phyloP scores from a whole-genome alignment of 371 early-diverging fungal genomes.

The Syncephalastrum sp. region DNA sequence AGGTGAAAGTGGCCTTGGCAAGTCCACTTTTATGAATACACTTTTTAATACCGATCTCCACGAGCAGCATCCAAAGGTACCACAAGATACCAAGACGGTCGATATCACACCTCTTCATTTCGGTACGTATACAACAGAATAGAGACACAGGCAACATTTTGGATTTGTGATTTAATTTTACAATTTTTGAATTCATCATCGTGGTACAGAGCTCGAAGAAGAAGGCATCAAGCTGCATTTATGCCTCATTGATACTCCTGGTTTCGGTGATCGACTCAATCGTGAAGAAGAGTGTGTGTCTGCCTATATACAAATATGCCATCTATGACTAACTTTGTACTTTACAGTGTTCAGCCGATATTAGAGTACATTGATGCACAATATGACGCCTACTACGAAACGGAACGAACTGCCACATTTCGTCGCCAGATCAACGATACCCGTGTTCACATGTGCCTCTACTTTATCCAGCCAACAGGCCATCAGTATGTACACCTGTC shows the following conservation, averaged over 20 bases:
- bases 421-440: constrained; percentile 69
- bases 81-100: constrained; percentile 63
- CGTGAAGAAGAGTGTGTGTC: constrained; percentile 71
- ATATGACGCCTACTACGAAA: constrained; percentile 87
- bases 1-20: constrained; percentile 89
- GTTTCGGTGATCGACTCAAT: constrained; percentile 87
- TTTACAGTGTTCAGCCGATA: constrained; percentile 69
- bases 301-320: constrained; percentile 32
- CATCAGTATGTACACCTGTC: constrained; percentile 59
- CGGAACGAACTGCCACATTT: constrained; percentile 87
- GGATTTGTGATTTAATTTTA: constrained; percentile 2
- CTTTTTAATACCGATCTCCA: constrained; percentile 74
- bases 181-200: not conserved
- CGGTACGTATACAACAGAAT: constrained; percentile 43
- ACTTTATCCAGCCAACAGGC: constrained; percentile 93
- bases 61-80: constrained; percentile 59
- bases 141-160: not conserved
- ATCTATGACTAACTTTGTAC: not conserved
- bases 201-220: constrained; percentile 77
- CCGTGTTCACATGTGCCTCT: constrained; percentile 91
- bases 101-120: constrained; percentile 65
- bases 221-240: constrained; percentile 85
- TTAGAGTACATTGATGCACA: constrained; percentile 89
- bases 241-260: constrained; percentile 93
- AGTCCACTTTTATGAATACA: constrained; percentile 93